phyloP scores from a whole-genome alignment of 1,139 yeast species.

The Kluyveromyces sp. region DNA sequence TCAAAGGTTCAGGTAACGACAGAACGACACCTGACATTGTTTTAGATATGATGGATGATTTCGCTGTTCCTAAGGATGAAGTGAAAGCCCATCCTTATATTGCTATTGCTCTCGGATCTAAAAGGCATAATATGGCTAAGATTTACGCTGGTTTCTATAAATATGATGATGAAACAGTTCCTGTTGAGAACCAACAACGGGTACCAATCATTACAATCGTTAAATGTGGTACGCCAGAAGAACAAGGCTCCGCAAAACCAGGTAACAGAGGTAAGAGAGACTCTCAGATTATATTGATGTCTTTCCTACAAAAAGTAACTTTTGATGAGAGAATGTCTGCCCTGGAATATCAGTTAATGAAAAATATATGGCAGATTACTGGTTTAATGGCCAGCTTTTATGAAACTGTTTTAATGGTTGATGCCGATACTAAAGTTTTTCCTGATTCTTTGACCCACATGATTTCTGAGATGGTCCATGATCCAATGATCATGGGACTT shows the following conservation, averaged over 20 bases:
- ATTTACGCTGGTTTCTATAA: constrained; percentile 86
- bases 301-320: constrained; percentile 81
- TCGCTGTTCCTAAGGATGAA: constrained; percentile 59
- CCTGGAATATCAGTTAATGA: constrained; percentile 74
- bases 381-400: constrained; percentile 85
- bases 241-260: constrained; percentile 71
- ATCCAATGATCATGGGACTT: constrained; percentile 86
- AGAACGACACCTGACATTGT: constrained; percentile 82
- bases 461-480: constrained; percentile 88
- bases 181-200: constrained; percentile 76
- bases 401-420: constrained; percentile 87
- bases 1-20: constrained; percentile 90
- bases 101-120: constrained; percentile 87
- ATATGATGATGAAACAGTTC: constrained; percentile 66
- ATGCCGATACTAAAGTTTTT: constrained; percentile 89
- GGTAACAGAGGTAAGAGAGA: constrained; percentile 99
- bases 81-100: constrained; percentile 81
- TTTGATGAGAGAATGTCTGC: constrained; percentile 97
- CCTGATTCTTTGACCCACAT: constrained; percentile 90
- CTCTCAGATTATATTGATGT: constrained; percentile 89
- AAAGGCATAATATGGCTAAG: constrained; percentile 97
- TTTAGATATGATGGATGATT: constrained; percentile 80
- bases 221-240: constrained; percentile 90
- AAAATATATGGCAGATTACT: constrained; percentile 75
- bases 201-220: constrained; percentile 79